phyloP scores from a whole-genome alignment of 2,329 filamentous ascomycete genomes.

The Xylariaceae sp. region DNA sequence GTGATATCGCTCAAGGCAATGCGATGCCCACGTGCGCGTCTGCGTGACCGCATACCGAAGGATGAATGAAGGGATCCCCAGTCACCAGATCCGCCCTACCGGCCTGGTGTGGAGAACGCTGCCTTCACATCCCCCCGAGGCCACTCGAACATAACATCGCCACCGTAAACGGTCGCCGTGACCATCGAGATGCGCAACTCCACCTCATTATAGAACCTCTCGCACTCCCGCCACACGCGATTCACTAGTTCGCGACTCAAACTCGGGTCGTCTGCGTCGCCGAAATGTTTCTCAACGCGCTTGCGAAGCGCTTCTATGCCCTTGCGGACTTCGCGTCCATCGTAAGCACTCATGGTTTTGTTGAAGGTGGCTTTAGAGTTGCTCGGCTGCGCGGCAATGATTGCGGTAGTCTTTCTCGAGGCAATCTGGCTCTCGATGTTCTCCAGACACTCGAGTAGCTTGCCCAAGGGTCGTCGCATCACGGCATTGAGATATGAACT shows the following conservation, averaged over 20 bases:
- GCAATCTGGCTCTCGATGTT: slow-evolving; percentile 71
- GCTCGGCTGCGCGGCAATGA: slow-evolving; percentile 72
- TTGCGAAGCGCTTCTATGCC: slow-evolving; percentile 87
- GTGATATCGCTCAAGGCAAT: slow-evolving; percentile 12
- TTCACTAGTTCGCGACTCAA: slow-evolving; percentile 55
- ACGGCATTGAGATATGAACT: slow-evolving; percentile 80
- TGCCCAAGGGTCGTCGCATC: slow-evolving; percentile 82
- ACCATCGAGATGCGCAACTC: slow-evolving; percentile 56
- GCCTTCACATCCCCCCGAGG: slow-evolving; percentile 57
- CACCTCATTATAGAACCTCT: slow-evolving; percentile 57
- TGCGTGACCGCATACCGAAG: slow-evolving; percentile 13
- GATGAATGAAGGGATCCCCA: slow-evolving; percentile 17
- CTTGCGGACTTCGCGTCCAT: slow-evolving; percentile 78
- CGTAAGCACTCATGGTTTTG: slow-evolving; percentile 76
- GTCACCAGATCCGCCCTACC: slow-evolving; percentile 30
- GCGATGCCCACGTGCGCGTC: slow-evolving; percentile 5
- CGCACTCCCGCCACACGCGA: slow-evolving; percentile 56
- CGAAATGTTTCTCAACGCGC: slow-evolving; percentile 95
- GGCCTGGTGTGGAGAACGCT: slow-evolving; percentile 43
- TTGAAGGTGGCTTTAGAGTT: slow-evolving; percentile 80
- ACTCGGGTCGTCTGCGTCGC: slow-evolving; percentile 72
- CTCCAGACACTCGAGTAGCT: slow-evolving; percentile 86
- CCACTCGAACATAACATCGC: slow-evolving; percentile 62
- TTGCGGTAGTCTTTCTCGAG: slow-evolving; percentile 52
- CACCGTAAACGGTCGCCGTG: slow-evolving; percentile 59